phyloP scores from a whole-genome alignment of 331 rosid species.

The Pyracantha coccinea region DNA sequence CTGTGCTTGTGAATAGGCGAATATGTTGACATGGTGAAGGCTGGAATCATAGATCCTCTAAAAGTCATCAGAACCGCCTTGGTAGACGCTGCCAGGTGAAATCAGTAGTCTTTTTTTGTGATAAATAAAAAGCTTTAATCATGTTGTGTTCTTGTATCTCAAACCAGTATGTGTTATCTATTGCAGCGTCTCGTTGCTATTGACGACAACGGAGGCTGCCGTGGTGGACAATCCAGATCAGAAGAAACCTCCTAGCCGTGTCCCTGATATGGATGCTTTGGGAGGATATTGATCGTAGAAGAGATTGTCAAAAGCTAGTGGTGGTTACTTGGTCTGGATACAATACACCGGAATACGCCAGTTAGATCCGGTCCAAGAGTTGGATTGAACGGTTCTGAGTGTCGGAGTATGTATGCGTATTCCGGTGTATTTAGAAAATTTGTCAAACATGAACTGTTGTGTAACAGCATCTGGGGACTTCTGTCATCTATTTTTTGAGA shows the following conservation, averaged over 20 bases:
- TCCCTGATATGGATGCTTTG: conserved; percentile 64
- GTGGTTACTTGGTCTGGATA: too few relatives aligned
- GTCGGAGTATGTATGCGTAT: too few relatives aligned
- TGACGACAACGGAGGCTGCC: conserved; percentile 80
- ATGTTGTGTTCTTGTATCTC: not conserved
- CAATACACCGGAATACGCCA: too few relatives aligned
- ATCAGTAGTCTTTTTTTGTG: not conserved
- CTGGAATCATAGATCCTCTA: conserved; percentile 87
- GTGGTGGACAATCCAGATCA: conserved; percentile 45
- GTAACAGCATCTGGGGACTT: not conserved
- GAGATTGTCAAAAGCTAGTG: too few relatives aligned
- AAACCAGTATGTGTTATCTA: not conserved
- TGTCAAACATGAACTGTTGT: not conserved
- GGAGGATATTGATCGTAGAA: conserved; percentile 32
- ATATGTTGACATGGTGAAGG: conserved; percentile 85
- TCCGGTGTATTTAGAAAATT: too few relatives aligned
- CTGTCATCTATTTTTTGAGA: not conserved
- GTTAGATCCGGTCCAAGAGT: too few relatives aligned
- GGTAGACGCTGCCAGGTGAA: conserved; percentile 91
- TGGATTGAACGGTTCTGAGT: too few relatives aligned
- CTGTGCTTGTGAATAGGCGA: conserved; percentile 43
- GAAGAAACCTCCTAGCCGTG: conserved; percentile 56
- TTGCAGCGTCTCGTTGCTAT: conserved; percentile 65
- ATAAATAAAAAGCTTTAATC: not conserved
- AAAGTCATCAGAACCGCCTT: conserved; percentile 90